Conservation (phyloP, 805 yeast genomes). For the Ogataea pignaliae region DNA sequence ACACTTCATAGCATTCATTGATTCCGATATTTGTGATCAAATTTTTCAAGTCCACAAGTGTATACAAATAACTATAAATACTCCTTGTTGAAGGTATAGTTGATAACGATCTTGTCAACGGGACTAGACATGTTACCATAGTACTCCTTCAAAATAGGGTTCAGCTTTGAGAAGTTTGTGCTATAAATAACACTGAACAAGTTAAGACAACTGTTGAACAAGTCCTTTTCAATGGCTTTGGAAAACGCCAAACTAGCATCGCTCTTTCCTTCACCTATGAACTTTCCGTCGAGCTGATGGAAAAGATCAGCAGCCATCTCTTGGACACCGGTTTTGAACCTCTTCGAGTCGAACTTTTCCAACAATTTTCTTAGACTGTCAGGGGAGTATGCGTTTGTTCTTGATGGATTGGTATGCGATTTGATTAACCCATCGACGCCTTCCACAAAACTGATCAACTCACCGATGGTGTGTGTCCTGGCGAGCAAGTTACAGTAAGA, state of each 20-base stretch:
- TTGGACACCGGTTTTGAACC: slow-evolving; percentile 49
- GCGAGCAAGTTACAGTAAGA: slow-evolving; percentile 44
- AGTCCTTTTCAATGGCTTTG: slow-evolving; percentile 44
- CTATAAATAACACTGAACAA: slow-evolving; percentile 60
- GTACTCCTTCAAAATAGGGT: slow-evolving; percentile 48
- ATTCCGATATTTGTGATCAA: no score
- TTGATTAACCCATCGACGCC: slow-evolving; percentile 53
- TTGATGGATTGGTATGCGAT: slow-evolving; percentile 43
- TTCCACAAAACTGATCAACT: slow-evolving; percentile 58
- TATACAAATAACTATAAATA: slow-evolving; percentile 5
- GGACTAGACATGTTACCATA: slow-evolving; percentile 36
- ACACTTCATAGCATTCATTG: no score
- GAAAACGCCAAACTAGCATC: slow-evolving; percentile 24
- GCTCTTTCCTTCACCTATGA: slow-evolving; percentile 19
- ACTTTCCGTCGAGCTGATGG: slow-evolving; percentile 39
- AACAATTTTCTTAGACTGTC: slow-evolving; percentile 55
- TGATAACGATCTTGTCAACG: slow-evolving; percentile 28
- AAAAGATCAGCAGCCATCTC: slow-evolving; percentile 54
- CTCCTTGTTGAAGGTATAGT: slow-evolving; percentile 28
- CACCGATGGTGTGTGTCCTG: slow-evolving; percentile 54
- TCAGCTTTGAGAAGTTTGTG: slow-evolving; percentile 50
- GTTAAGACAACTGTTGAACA: slow-evolving; percentile 64
- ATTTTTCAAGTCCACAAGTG: no score
- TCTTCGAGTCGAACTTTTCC: slow-evolving; percentile 51
- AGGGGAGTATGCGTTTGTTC: slow-evolving; percentile 60